phyloP scores from a whole-genome alignment of 768 basidiomycete species.

The Hydnomerulius pinastri region DNA sequence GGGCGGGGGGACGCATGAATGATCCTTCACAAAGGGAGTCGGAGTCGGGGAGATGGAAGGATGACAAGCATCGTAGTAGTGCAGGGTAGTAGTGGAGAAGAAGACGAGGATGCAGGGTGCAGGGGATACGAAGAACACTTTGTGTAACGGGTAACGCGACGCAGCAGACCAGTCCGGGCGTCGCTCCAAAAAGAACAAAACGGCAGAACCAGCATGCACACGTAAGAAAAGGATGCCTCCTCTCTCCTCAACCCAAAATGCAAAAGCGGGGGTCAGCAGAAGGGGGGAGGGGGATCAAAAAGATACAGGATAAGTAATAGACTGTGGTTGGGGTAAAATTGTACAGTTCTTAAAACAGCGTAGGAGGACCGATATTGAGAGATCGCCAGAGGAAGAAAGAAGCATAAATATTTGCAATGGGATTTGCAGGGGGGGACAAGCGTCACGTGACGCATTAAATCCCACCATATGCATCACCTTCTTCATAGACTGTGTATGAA shows the following conservation, averaged over 20 bases:
- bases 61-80: background rate
- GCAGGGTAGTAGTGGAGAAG: slow-evolving; percentile 10
- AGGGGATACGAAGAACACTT: background rate
- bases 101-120: background rate
- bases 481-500: slow-evolving; percentile 54
- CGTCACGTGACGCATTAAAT: slow-evolving; percentile 45
- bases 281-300: slow-evolving; percentile 9
- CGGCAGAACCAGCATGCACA: slow-evolving; percentile 24
- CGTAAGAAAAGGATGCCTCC: too few relatives aligned
- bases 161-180: slow-evolving; percentile 27
- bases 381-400: too few relatives aligned
- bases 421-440: too few relatives aligned
- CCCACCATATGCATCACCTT: slow-evolving; percentile 70
- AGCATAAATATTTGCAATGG: slow-evolving; percentile 6
- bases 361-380: slow-evolving; percentile 13
- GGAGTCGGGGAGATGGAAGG: background rate
- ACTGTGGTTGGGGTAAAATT: slow-evolving; percentile 11
- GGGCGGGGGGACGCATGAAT: slow-evolving; percentile 3
- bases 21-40: slow-evolving; percentile 19
- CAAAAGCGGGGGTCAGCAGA: background rate
- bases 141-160: slow-evolving; percentile 15
- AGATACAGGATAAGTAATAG: slow-evolving; percentile 27
- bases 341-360: slow-evolving; percentile 19
- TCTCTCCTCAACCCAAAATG: too few relatives aligned
- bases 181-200: slow-evolving; percentile 25